Evolutionary conservation across 495 filamentous ascomycete genomes (phyloP), one percentile per base, ranked within the genome.

Genomic region (Penicillium desertorum): DNA sequence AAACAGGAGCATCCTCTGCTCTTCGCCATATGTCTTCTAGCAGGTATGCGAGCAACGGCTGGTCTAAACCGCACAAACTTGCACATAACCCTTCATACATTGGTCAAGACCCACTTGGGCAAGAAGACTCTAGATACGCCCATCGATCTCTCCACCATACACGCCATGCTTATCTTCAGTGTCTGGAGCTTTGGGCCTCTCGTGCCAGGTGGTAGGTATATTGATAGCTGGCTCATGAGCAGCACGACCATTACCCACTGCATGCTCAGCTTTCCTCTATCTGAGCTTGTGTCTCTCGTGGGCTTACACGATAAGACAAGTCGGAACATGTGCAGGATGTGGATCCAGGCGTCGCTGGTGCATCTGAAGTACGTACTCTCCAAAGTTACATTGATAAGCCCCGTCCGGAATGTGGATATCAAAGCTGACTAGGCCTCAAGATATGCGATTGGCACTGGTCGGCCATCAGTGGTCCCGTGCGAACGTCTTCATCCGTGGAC

Each of bases 111-210:
- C 9, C 53, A 55, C 23, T 29, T 55, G 34, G 53, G 53, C 12
- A 47, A 6, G 53, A 55, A 55, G n/a, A 39, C 53, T n/a, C 45
- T 55, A n/a, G 53, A 55, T 14, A 55, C 53, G n/a, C 53, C 53
- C 3, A 55, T 55, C 6, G 53, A 46, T 25, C 4, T 47, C 16
- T 46, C 53, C 10, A 55, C 53, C 32, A 55, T 55, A 22, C 53
- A 55, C 12, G 53, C 14, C 8, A 55, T 55, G 53, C 42, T 55
- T 11, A 55, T 55, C 14, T 55, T 47, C 30, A 55, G 53, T 8
- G 53, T 34, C 7, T 55, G 53, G 53, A 55, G 53, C 11, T 55
- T 55, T 39, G 53, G 53, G 20, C 53, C 53, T 9, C 53, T 55
- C 11, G 43, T 55, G n/a, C 43, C 53, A 10, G 53, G 53, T 39